A percentile compares a stretch with the other conserved stretches of the same genome.
Conservation (phyloP, 208 protist genomes). For the Leishmania amazonensis region DNA sequence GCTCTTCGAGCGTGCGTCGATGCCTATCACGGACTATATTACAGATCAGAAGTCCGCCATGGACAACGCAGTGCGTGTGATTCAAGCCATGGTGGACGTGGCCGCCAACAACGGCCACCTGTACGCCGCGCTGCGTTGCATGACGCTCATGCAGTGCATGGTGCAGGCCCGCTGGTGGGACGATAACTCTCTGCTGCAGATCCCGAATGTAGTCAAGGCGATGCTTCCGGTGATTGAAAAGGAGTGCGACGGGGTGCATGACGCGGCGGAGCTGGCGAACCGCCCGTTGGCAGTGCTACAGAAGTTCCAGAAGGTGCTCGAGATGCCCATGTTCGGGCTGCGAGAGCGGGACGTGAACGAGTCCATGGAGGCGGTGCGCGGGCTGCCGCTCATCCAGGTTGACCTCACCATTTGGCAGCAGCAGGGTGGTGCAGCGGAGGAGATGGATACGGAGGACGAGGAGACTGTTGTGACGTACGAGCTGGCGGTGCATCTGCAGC, state of each 20-base stretch:
- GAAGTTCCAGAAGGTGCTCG: slow-evolving; percentile 56
- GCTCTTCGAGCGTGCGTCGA: slow-evolving; percentile 90
- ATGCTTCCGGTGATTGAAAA: slow-evolving; percentile 68
- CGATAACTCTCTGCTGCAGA: slow-evolving; percentile 83
- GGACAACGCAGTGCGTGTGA: slow-evolving; percentile 97
- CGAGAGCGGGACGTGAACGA: slow-evolving; percentile 50
- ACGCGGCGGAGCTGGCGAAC: slow-evolving; percentile 82
- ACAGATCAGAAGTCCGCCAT: slow-evolving; percentile 98
- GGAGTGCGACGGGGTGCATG: slow-evolving; percentile 54
- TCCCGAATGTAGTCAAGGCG: slow-evolving; percentile 78
- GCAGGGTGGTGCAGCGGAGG: slow-evolving; percentile 6
- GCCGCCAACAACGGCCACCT: slow-evolving; percentile 95
- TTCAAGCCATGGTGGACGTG: slow-evolving; percentile 96
- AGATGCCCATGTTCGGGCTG: slow-evolving; percentile 52
- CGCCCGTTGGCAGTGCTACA: slow-evolving; percentile 43
- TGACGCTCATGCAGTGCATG: slow-evolving; percentile 96
- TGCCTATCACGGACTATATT: slow-evolving; percentile 98
- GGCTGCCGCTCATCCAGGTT: slow-evolving; percentile 82
- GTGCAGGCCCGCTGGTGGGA: slow-evolving; percentile 93
- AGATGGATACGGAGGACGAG: slow-evolving; percentile 14
- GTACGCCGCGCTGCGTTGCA: slow-evolving; percentile 80
- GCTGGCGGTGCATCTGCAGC: slow-evolving; percentile 62
- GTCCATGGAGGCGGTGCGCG: slow-evolving; percentile 74
- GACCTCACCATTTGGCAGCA: slow-evolving; percentile 48
- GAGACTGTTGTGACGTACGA: slow-evolving; percentile 53